A percentile compares a stretch with the other conserved stretches of the same genome.
These are phyloP conservation scores for Exobasidium rhododendri DNA, from an alignment of 1,284 basidiomycete genomes.

Conservation along the genomic window DNA sequence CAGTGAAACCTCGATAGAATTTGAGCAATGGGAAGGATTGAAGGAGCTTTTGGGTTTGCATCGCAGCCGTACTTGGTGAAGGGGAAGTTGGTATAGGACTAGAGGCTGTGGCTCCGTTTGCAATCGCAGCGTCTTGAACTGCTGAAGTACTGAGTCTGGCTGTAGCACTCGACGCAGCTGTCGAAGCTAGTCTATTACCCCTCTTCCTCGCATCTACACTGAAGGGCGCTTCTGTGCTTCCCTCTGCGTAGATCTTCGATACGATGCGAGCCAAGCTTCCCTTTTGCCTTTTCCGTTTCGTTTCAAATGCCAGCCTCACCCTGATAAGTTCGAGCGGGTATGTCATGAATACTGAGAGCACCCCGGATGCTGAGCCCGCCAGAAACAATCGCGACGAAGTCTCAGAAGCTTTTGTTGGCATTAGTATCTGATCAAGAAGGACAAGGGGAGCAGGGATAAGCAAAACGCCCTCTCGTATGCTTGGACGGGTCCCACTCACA, in stretches of 20 bases:
- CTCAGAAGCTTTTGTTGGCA: slow-evolving; percentile 76
- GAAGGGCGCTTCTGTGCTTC: slow-evolving; percentile 47
- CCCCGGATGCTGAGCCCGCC: slow-evolving; percentile 83
- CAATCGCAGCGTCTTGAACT: slow-evolving; percentile 56
- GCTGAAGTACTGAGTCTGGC: slow-evolving; percentile 9
- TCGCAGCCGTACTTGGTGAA: slow-evolving; percentile 8
- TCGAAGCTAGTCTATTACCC: not conserved
- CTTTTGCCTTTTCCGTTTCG: slow-evolving; percentile 55
- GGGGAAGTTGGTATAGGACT: slow-evolving; percentile 17
- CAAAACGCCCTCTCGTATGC: not conserved
- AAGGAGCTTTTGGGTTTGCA: slow-evolving; percentile 24
- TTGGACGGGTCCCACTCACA: slow-evolving; percentile 57
- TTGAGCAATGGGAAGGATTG: slow-evolving; percentile 61
- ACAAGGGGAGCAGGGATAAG: too few species aligned
- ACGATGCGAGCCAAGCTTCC: slow-evolving; percentile 41
- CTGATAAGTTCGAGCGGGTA: slow-evolving; percentile 94
- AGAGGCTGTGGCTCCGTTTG: slow-evolving; percentile 30
- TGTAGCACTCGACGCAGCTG: not conserved
- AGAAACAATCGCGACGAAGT: slow-evolving; percentile 79
- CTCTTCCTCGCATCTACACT: slow-evolving; percentile 40
- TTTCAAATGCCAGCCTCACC: slow-evolving; percentile 90
- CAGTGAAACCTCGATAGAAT: slow-evolving; percentile 86
- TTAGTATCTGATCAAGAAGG: slow-evolving; percentile 61
- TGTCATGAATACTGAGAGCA: slow-evolving; percentile 81
- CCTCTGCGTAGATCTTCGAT: slow-evolving; percentile 48